Percentiles rank a stretch among this genome's conserved stretches.
phyloP scores from a whole-genome alignment of 1,284 basidiomycete species.

The Hortiboletus rubellus region DNA sequence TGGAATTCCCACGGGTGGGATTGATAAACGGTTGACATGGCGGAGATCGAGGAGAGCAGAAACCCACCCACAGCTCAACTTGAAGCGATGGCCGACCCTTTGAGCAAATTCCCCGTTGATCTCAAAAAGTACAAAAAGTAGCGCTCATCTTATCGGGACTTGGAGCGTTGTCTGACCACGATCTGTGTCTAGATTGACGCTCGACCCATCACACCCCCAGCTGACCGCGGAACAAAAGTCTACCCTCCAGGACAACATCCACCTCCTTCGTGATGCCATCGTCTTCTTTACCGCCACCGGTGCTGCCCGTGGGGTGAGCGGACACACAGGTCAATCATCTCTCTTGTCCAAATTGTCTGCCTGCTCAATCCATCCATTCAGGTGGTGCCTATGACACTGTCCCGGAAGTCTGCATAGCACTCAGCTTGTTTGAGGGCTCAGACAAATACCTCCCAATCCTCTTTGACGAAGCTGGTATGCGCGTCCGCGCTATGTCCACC shows the following conservation, averaged over 20 bases:
- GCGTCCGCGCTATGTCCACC: background rate
- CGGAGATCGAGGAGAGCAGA: background rate
- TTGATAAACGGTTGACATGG: conserved; percentile 20
- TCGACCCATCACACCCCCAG: conserved; percentile 66
- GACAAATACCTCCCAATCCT: conserved; percentile 64
- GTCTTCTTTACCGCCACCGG: conserved; percentile 82
- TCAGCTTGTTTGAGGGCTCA: conserved; percentile 66
- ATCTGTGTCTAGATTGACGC: conserved; percentile 50
- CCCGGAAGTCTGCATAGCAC: conserved; percentile 75
- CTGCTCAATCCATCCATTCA: conserved; percentile 25
- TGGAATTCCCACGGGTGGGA: conserved; percentile 28
- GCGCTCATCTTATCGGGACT: conserved; percentile 12
- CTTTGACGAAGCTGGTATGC: conserved; percentile 76
- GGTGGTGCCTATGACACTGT: conserved; percentile 86
- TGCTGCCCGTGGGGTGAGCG: conserved; percentile 78
- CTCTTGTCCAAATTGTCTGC: background rate
- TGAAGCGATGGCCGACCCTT: conserved; percentile 41
- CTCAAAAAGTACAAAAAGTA: conserved; percentile 74
- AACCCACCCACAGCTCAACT: background rate
- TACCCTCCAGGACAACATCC: conserved; percentile 66
- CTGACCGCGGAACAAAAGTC: conserved; percentile 60
- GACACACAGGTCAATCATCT: conserved; percentile 63
- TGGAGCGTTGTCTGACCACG: background rate
- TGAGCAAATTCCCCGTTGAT: conserved; percentile 68
- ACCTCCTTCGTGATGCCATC: conserved; percentile 78